Evolutionary conservation across 768 basidiomycete genomes (phyloP), one percentile per base, ranked within the genome.

Genomic region (Trametes gibbosa): DNA sequence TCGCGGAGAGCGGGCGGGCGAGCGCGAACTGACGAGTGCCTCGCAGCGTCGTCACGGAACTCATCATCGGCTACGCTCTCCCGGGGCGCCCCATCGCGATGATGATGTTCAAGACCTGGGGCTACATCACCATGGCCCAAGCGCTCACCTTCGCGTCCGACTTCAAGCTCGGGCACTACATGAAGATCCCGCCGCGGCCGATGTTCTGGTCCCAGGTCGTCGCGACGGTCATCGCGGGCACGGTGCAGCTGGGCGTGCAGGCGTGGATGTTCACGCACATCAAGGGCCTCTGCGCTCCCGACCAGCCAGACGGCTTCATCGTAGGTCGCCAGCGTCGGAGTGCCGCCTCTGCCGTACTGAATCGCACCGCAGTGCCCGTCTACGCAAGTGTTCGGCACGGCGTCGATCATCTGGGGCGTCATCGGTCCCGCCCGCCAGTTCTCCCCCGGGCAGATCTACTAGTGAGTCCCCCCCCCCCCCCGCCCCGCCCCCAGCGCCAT

Each of bases 51-150:
- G 81, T 91, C 59, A 86, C 88, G 1, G 89, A 92, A 68, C 76
- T 90, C 27, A 81, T 91, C 53, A 81, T 86, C 41, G 89, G 89
- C 14, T 84, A 81, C 55, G 69, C 75, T 32, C 69, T 80, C 23
- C 80, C 79, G 63, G 89, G 89, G 9, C 81, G 79, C 59, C 87
- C 90, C 5, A 79, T 89, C 58, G 87, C 88, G 1, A 84, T 87
- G 82, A 87, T 89, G 86, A 82, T 89, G 80, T 87, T 85, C 77
- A 86, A 84, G 81, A 86, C 80, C 3, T 87, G 81, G 73, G 85
- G 83, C 8, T 88, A 87, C 67, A 81, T 85, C 45, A 83, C 84
- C 5, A 82, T 86, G 83, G 72, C 76, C 40, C 83, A 80, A 49
- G 87, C 84, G 2, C 79, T 89, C 71, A 81, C 81, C 59, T 89